A percentile compares a stretch with the other conserved stretches of the same genome.
phyloP scores from a whole-genome alignment of 257 asterid species.

The Plectranthus barbatus region DNA sequence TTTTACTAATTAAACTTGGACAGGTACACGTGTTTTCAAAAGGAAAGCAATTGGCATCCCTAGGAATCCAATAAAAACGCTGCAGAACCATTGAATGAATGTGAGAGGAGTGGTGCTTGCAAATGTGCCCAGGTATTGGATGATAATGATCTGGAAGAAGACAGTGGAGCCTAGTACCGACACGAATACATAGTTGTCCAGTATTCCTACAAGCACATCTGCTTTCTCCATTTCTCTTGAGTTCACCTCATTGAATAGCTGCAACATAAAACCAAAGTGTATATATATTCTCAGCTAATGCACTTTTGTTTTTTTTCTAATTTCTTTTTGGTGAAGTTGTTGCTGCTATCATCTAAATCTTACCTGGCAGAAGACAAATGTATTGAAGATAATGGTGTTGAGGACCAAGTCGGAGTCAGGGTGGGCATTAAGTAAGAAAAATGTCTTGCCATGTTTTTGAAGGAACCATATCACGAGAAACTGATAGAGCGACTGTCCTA shows the following conservation, averaged over 20 bases:
- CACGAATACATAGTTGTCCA: slow-evolving; percentile 51
- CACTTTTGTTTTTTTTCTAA: no score
- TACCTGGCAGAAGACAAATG: slow-evolving; percentile 97
- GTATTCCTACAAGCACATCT: slow-evolving; percentile 50
- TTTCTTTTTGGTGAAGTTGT: no score
- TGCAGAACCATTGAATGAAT: slow-evolving; percentile 41
- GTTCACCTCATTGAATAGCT: slow-evolving; percentile 75
- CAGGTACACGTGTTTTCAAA: slow-evolving; percentile 35
- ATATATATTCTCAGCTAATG: no score
- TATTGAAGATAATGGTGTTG: slow-evolving; percentile 84
- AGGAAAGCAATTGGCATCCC: slow-evolving; percentile 65
- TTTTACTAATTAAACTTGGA: slow-evolving; percentile 12
- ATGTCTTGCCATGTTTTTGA: slow-evolving; percentile 53
- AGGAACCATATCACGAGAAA: slow-evolving; percentile 79
- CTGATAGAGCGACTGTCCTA: slow-evolving; percentile 86
- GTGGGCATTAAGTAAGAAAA: slow-evolving; percentile 40
- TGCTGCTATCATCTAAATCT: background rate
- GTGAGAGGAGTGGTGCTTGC: slow-evolving; percentile 73
- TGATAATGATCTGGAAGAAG: slow-evolving; percentile 52
- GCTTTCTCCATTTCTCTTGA: slow-evolving; percentile 67
- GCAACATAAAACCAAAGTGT: slow-evolving; percentile 3
- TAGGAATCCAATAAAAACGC: slow-evolving; percentile 50
- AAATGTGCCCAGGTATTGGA: slow-evolving; percentile 52
- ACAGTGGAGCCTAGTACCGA: slow-evolving; percentile 48
- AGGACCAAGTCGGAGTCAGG: slow-evolving; percentile 60